A percentile compares a stretch with the other conserved stretches of the same genome.
phyloP scores from a whole-genome alignment of 768 basidiomycete species.

The Terana coerulea region DNA sequence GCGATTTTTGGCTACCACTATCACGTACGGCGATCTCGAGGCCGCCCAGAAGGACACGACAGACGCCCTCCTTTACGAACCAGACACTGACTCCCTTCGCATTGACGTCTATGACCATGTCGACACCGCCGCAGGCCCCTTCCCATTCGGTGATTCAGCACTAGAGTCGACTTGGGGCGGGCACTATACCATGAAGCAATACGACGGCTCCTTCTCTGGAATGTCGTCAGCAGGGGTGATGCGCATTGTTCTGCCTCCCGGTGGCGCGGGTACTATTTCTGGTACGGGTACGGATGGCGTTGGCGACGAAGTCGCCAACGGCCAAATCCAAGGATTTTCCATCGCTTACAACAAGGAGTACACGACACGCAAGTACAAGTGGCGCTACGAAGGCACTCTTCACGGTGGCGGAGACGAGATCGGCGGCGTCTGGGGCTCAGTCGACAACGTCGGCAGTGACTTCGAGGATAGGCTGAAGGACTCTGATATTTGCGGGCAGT shows the following conservation, averaged over 20 bases:
- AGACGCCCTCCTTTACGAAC: background rate
- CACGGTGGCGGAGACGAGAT: background rate
- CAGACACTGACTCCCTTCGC: background rate
- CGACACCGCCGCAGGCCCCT: background rate
- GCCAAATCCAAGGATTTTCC: background rate
- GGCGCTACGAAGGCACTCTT: background rate
- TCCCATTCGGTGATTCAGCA: background rate
- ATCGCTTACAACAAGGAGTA: background rate
- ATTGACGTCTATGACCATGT: background rate
- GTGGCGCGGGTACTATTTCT: background rate
- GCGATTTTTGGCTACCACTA: background rate
- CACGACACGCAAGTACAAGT: background rate
- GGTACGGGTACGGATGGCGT: background rate
- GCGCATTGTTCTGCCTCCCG: background rate
- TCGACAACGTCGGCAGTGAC: background rate
- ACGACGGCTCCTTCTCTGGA: background rate
- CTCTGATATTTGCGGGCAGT: background rate
- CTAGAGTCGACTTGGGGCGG: background rate
- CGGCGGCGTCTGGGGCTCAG: too few relatives aligned
- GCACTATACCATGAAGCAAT: background rate
- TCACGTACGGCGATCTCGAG: background rate
- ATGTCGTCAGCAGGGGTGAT: background rate
- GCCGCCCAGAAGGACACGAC: background rate
- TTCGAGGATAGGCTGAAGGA: background rate
- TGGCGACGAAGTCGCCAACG: background rate